Base-by-base conservation (phyloP, 345 rosid species). In the Bretschneidera sinensis region DNA sequence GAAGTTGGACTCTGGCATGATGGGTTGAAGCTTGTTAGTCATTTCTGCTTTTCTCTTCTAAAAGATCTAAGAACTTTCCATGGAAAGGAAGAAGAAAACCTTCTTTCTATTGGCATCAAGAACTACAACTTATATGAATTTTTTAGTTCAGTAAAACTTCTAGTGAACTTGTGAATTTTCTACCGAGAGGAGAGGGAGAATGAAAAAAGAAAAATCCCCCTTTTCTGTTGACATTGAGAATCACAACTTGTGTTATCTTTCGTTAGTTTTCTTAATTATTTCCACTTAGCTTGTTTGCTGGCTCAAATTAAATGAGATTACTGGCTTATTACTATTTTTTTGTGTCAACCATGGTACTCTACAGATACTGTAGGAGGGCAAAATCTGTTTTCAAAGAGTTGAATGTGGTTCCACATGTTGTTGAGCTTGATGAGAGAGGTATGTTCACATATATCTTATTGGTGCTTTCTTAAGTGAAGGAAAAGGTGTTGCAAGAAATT, bases 391-490 rank as follows among this genome's bases (percentile, higher is more conserved):
- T 92, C 81, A 77, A 76, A 54, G 91, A 89, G 77, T 72, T 92
- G 71, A 73, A 85, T 60, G 76, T 78, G 68, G 72, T 55, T 56
- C 96, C 97, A 5, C 63, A 81, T 73, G 88, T 92, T 60, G 77
- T 92, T 9, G 97, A 92, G 85, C 90, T 92, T 62, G 87, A 92
- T 59, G 76, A 87, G 63, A 88, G 89, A 85, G 94, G 98, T 92
- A 55, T 50, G 70, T 68, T 73, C 21, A 54, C 28, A 39, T n/a
- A 5, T 57, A 14, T 21, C 54, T n/a, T 53, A 33, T 35, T 23
- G 51, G 23, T 25, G 10, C n/a, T 67, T 35, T 18, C 31, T 39
- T 24, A 33, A 17, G 17, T 59, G n/a, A 22, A 25, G 17, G 22
- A 25, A 31, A 49, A 56, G 9, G 20, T 9, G 20, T 24, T 49